Evolutionary conservation across 2,329 filamentous ascomycete species (phyloP), one percentile per base, ranked within the genome.

Genomic region (Calonectria henricotiae): DNA sequence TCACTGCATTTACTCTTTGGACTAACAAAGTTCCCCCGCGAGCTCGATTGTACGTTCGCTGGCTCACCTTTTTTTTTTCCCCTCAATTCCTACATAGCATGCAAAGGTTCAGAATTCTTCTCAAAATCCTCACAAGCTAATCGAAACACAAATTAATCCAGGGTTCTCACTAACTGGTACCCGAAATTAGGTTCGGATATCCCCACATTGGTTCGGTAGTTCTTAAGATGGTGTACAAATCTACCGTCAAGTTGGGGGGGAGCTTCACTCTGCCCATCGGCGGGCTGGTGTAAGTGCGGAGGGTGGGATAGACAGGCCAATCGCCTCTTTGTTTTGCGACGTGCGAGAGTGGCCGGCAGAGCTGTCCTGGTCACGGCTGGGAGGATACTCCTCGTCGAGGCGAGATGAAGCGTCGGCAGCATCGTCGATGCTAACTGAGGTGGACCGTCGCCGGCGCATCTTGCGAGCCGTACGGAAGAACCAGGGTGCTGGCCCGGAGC

Each of bases 401-500:
- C 20, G 30, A 17, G 61, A 49, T 39, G 70, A 68, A 62, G 37
- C 25, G 5, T 51, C 46, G 15, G 49, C 55, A 5, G 70, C 27
- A 2, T 39, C 23, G 5, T 65, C 51, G 2, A 15, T 62, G 20
- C 51, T 44, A 61, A 4, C 44, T 47, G 58, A 35, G 69, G 49
- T 67, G 72, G 51, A 39, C 20, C 12, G 51, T 6, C 54, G 72
- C 41, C 67, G 73, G 37, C 66, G 72, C 51, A 39, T 58, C 32
- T 39, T 35, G 6, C 76, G 75, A 12, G 82, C 76, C 3, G 83
- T 83, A 6, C 85, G 82, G 44, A 87, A 78, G 68, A 87, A 84
- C 83, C 86, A 87, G 0, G 86, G 86, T 47, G 85, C 81, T 3
- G 82, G 82, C 4, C 86, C 86, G 0, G 80, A 79, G 3, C 85